phyloP scores from a whole-genome alignment of 2,329 filamentous ascomycete species.

The Aspergillus glaucus region DNA sequence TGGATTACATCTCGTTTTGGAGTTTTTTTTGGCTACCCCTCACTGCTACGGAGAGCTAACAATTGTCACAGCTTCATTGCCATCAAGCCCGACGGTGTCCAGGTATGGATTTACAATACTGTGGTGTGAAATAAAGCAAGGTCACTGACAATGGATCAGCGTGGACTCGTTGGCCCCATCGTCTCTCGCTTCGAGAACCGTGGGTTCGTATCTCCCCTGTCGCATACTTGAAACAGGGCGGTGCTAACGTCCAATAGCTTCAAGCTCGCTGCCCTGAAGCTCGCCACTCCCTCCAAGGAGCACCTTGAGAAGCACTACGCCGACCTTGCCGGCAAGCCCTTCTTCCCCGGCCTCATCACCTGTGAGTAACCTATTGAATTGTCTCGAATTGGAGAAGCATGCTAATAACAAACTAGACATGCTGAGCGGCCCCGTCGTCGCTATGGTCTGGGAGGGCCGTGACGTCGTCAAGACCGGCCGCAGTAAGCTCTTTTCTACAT shows the following conservation, averaged over 20 bases:
- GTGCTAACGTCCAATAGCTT: constrained; percentile 52
- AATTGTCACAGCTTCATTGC: constrained; percentile 80
- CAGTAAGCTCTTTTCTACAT: constrained; percentile 48
- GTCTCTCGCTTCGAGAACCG: constrained; percentile 96
- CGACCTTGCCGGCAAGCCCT: constrained; percentile 88
- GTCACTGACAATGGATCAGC: constrained; percentile 49
- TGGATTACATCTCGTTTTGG: constrained; percentile 7
- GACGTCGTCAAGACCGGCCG: constrained; percentile 99
- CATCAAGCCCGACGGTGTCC: constrained; percentile 99
- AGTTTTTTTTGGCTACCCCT: constrained; percentile 11
- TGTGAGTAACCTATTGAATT: constrained; percentile 54
- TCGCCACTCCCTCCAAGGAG: constrained; percentile 78
- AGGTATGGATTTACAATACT: constrained; percentile 53
- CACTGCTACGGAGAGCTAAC: constrained; percentile 25
- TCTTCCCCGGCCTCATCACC: constrained; percentile 90
- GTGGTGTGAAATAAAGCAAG: constrained; percentile 7
- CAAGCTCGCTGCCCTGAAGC: constrained; percentile 98
- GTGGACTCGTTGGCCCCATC: constrained; percentile 96
- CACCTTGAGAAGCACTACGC: constrained; percentile 98
- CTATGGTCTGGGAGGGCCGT: constrained; percentile 99
- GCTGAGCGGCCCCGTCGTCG: constrained; percentile 91
- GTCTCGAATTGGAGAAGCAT: neutral
- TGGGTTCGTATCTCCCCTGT: constrained; percentile 54
- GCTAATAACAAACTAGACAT: constrained; percentile 61
- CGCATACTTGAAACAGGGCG: neutral